phyloP scores from a whole-genome alignment of 2,329 filamentous ascomycete species.

The Diaporthe vexans region DNA sequence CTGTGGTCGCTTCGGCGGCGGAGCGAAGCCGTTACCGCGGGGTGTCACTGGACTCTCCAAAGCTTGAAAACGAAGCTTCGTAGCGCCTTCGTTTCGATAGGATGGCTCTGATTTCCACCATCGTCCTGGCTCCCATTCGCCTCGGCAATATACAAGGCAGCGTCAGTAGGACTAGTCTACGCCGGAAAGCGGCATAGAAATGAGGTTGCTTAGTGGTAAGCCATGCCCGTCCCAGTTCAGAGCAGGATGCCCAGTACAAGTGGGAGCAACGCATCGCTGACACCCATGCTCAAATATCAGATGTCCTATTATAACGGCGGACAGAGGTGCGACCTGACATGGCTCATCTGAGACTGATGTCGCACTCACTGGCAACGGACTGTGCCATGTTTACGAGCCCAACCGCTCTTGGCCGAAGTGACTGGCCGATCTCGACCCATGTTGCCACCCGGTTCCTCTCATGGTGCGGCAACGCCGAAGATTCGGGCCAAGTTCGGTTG shows the following conservation, averaged over 20 bases:
- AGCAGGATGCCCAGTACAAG: background rate
- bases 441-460: slow-evolving; percentile 1
- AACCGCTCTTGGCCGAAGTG: background rate
- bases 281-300: background rate
- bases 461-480: slow-evolving; percentile 20
- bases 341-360: slow-evolving; percentile 18
- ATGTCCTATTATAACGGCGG: background rate
- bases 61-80: background rate
- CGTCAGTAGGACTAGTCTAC: background rate
- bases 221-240: background rate
- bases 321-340: slow-evolving; percentile 10
- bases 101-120: background rate
- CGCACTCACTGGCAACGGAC: background rate
- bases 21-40: background rate
- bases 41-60: background rate
- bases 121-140: background rate
- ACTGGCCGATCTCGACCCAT: slow-evolving; percentile 5
- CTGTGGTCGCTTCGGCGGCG: background rate
- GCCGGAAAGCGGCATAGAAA: background rate
- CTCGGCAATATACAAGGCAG: background rate
- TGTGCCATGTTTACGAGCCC: background rate
- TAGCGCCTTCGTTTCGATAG: background rate
- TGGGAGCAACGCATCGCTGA: background rate
- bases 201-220: background rate
- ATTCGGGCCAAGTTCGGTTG: slow-evolving; percentile 32